These are phyloP conservation scores for Penicillium antarcticum DNA, from an alignment of 495 filamentous ascomycete species.

Conservation along the genomic window DNA sequence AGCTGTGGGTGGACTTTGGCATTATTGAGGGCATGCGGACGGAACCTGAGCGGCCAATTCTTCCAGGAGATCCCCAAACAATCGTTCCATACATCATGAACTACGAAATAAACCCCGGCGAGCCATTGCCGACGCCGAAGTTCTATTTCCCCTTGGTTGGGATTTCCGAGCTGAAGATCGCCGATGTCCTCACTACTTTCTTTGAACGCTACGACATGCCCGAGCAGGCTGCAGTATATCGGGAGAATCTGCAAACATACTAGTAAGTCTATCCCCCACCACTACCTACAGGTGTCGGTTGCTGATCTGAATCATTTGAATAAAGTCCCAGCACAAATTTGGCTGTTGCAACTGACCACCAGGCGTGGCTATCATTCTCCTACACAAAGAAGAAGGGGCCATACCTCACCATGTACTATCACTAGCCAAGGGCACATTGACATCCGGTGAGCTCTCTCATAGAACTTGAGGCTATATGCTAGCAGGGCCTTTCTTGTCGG, in stretches of 20 bases:
- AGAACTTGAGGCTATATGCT: no score
- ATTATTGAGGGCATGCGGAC: constrained; percentile 1
- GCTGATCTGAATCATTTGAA: no score
- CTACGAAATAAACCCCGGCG: background rate
- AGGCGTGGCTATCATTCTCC: constrained; percentile 7
- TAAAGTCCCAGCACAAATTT: background rate
- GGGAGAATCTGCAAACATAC: background rate
- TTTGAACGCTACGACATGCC: constrained; percentile 1
- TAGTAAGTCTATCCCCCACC: background rate
- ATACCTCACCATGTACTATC: constrained; percentile 9
- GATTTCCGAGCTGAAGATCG: background rate
- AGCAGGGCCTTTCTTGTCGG: no score
- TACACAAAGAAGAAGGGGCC: constrained; percentile 8
- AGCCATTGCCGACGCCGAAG: background rate
- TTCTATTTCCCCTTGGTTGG: constrained; percentile 5
- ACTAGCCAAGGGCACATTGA: no score
- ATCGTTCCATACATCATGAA: background rate
- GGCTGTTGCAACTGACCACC: constrained; percentile 2
- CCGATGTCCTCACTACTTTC: background rate
- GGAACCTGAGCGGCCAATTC: background rate
- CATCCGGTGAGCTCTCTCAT: no score
- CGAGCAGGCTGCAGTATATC: background rate
- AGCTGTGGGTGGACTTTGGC: constrained; percentile 5
- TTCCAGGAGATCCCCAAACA: background rate
- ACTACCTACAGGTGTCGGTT: no score